Percentiles rank a stretch among this genome's conserved stretches.
These are phyloP conservation scores for Magnaporthiopsis incrustans DNA, from an alignment of 2,329 filamentous ascomycete genomes.

Conservation along the genomic window DNA sequence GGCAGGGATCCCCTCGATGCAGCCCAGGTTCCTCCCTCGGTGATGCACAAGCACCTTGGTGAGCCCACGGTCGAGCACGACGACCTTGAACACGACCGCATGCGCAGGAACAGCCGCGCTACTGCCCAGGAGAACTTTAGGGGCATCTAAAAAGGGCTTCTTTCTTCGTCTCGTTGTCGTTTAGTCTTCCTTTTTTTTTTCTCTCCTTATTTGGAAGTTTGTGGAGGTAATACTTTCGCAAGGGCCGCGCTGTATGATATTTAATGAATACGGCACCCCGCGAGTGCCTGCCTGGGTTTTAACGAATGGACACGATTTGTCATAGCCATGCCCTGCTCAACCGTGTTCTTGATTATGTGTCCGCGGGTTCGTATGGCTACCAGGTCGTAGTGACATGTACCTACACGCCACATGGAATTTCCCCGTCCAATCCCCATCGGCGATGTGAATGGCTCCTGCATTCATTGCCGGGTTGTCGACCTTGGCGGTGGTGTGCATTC, in stretches of 20 bases:
- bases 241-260: background rate
- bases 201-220: background rate
- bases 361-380: no score
- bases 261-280: no score
- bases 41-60: conserved; percentile 38
- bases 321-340: no score
- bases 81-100: conserved; percentile 33
- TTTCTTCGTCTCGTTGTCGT: background rate
- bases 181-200: no score
- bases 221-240: background rate
- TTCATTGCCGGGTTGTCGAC: background rate
- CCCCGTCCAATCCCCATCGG: background rate
- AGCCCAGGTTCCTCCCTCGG: conserved; percentile 48
- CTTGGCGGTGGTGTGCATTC: background rate
- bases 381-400: no score
- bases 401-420: no score
- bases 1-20: conserved; percentile 44
- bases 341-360: no score
- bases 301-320: background rate
- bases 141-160: conserved; percentile 32
- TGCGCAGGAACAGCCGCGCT: conserved; percentile 35
- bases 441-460: no score
- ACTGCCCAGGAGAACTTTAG: conserved; percentile 40
- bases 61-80: conserved; percentile 36
- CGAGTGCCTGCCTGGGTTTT: background rate